Base-by-base conservation (phyloP, 2,329 filamentous ascomycete species). In the Fusarium concolor region DNA sequence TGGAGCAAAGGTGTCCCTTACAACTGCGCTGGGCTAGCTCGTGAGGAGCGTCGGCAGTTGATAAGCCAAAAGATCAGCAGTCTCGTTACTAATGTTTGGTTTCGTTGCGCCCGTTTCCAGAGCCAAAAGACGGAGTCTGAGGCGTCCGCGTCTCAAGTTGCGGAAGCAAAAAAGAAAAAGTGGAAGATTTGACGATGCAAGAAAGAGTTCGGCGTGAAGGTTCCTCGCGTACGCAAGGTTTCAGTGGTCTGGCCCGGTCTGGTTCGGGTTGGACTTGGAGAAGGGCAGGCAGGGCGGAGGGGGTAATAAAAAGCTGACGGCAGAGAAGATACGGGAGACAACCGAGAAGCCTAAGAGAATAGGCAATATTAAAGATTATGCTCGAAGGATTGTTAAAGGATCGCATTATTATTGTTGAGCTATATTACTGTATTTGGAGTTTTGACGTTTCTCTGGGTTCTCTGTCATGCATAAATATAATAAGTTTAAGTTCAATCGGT, bases 181-280 rank as follows among this genome's bases (percentile, higher is more conserved):
- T 14, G 41, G 35, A 54, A 37, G 33, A 47, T 56, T 62, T 68
- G 29, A 56, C 46, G 49, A 62, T 61, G 52, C 28, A 49, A 50
- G 51, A 66, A 50, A 68, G 42, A 69, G 44, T 44, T 42, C 51
- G 50, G 47, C 51, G 46, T 43, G 44, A 20, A 43, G 39, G 24
- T 45, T 38, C 31, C 39, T 53, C 24, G 50, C 41, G 50, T 47
- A 47, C 39, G 31, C 31, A 62, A 52, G 26, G 43, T 45, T 53
- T 53, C 51, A 50, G 49, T 58, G 42, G 53, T 7, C 42, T 57
- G 53, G 38, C 17, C 45, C 18, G 20, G 56, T 15, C 28, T 45
- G 65, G 61, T 37, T 61, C 54, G 56, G 64, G 20, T 53, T 50
- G 54, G 26, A n/a, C 26, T 55, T 62, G 65, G 56, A 62, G 65